These are phyloP conservation scores for Acanthamoeba divionensis DNA, from an alignment of 208 protist genomes.

Conservation along the genomic window DNA sequence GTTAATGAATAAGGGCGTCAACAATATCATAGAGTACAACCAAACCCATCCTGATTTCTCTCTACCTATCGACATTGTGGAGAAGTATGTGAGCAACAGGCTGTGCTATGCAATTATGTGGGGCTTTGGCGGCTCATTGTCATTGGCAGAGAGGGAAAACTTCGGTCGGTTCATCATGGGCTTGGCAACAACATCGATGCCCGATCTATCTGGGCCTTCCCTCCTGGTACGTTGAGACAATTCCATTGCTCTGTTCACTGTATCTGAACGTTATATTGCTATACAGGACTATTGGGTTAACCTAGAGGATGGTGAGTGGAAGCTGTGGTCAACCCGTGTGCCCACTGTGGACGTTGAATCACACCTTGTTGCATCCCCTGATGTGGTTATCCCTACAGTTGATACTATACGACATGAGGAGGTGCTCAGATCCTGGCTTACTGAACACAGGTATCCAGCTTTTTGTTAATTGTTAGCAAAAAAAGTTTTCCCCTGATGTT, in stretches of 20 bases:
- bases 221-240: not conserved
- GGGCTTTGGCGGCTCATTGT: conserved; percentile 87
- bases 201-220: not conserved
- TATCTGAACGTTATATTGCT: not conserved
- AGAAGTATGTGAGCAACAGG: conserved; percentile 83
- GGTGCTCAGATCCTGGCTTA: conserved; percentile 93
- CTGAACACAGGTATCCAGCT: conserved; percentile 89
- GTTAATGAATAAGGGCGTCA: conserved; percentile 89
- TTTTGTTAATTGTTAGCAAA: conserved; percentile 81
- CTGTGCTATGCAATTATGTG: conserved; percentile 93
- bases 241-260: not conserved
- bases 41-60: conserved; percentile 82
- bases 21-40: conserved; percentile 88
- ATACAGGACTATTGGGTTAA: conserved; percentile 48
- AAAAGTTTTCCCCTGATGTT: not conserved
- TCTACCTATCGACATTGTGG: conserved; percentile 69
- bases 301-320: conserved; percentile 82
- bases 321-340: conserved; percentile 80
- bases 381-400: conserved; percentile 96
- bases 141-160: conserved; percentile 65
- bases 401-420: conserved; percentile 97
- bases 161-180: conserved; percentile 53
- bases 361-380: conserved; percentile 88
- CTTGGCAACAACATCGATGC: not conserved
- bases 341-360: conserved; percentile 85